Evolutionary conservation across 1,284 basidiomycete species (phyloP).

Genomic region (Malassezia japonica): DNA sequence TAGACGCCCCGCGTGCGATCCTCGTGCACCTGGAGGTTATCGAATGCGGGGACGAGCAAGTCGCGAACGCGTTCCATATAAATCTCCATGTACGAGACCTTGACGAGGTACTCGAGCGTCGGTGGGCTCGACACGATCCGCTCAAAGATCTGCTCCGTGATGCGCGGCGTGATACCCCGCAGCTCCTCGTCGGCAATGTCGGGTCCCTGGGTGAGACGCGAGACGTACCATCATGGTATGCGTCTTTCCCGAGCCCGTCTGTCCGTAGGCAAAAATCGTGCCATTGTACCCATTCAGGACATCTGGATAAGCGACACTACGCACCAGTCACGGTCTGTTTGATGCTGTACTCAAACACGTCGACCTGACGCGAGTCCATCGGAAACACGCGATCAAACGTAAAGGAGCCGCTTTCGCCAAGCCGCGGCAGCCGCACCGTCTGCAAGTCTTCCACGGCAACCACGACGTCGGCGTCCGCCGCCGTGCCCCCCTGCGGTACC

Average conservation of each 20-base stretch:
- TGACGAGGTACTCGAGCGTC: constrained; percentile 94
- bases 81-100: constrained; percentile 99
- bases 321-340: constrained; percentile 64
- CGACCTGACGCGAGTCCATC: constrained; percentile 78
- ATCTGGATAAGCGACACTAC: no score
- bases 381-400: constrained; percentile 95
- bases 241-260: constrained; percentile 65
- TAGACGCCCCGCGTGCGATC: constrained; percentile 97
- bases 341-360: constrained; percentile 97
- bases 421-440: constrained; percentile 8
- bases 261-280: constrained; percentile 80
- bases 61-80: constrained; percentile 96
- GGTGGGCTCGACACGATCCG: constrained; percentile 91
- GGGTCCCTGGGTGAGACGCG: constrained; percentile 60
- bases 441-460: constrained; percentile 7
- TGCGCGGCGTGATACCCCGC: constrained; percentile 94
- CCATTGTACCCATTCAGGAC: constrained; percentile 98
- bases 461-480: constrained; percentile 3
- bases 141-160: constrained; percentile 97
- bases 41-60: constrained; percentile 89
- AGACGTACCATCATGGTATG: constrained; percentile 41
- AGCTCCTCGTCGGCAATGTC: constrained; percentile 71
- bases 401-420: constrained; percentile 52
- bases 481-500: neutral
- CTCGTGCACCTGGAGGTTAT: constrained; percentile 96